These are phyloP conservation scores for Microbotryomycetes sp. DNA, from an alignment of 1,284 basidiomycete species.

Conservation along the genomic window DNA sequence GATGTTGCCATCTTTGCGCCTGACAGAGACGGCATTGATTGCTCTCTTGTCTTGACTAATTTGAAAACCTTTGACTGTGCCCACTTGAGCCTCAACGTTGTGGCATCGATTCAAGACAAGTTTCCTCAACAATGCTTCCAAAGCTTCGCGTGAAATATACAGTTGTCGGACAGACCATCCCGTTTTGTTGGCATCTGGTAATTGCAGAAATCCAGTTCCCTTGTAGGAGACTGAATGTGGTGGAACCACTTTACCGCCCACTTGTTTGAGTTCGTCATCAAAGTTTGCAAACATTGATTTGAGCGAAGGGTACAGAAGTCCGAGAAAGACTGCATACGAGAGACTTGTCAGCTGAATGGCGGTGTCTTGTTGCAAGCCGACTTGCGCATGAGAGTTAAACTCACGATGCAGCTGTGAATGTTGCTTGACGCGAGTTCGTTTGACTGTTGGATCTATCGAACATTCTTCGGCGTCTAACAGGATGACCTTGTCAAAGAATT, in stretches of 20 bases:
- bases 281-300: constrained; percentile 9
- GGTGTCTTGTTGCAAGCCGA: not conserved
- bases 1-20: not conserved
- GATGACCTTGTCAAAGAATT: constrained; percentile 16
- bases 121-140: constrained; percentile 12
- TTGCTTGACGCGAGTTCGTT: constrained; percentile 15
- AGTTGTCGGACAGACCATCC: constrained; percentile 13
- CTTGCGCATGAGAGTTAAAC: not conserved
- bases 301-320: constrained; percentile 11
- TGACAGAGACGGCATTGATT: not conserved
- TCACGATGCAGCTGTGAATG: constrained; percentile 15
- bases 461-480: constrained; percentile 20
- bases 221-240: constrained; percentile 3
- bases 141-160: constrained; percentile 15
- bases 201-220: constrained; percentile 6
- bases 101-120: constrained; percentile 1
- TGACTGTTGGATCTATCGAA: constrained; percentile 17
- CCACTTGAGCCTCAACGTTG: constrained; percentile 3
- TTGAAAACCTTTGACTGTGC: constrained; percentile 4
- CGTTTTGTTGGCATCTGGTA: not conserved
- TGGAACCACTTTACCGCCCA: constrained; percentile 6
- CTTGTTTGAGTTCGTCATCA: constrained; percentile 3
- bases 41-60: not conserved
- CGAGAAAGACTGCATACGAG: constrained; percentile 5
- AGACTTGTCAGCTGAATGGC: too few relatives aligned